Percentiles rank a stretch among this genome's conserved stretches.
Evolutionary conservation across 2,329 filamentous ascomycete genomes (phyloP).

Genomic region (Teratosphaeria viscida): DNA sequence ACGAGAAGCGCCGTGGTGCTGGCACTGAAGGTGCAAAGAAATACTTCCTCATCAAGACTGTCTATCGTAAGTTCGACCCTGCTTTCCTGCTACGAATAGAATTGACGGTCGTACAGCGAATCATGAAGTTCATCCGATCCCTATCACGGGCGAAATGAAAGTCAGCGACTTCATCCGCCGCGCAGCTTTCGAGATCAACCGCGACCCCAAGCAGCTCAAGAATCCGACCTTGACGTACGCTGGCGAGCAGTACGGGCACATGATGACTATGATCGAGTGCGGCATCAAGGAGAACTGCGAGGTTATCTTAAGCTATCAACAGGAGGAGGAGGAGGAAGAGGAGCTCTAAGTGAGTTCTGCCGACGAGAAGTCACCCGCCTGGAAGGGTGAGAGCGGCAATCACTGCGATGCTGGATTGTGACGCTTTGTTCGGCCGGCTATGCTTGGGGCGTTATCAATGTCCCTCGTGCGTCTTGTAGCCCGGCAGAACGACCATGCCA

Average conservation of each 20-base stretch:
- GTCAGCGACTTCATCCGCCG: conserved; percentile 3
- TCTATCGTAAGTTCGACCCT: conserved; percentile 2
- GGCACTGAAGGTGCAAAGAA: conserved; percentile 3
- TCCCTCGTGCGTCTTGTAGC: too few relatives aligned
- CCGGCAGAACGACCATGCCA: too few relatives aligned
- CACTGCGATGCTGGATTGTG: too few relatives aligned
- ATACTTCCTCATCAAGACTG: conserved; percentile 1
- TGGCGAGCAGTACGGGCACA: conserved; percentile 2
- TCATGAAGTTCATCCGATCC: neutral
- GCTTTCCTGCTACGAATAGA: neutral
- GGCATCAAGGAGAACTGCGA: neutral
- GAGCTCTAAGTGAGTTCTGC: neutral
- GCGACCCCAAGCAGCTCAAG: neutral
- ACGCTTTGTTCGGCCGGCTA: too few relatives aligned
- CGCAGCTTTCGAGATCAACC: neutral
- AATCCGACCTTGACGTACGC: conserved; percentile 1
- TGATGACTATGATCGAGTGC: conserved; percentile 2
- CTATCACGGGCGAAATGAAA: neutral
- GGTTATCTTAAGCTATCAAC: neutral
- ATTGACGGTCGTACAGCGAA: conserved; percentile 1
- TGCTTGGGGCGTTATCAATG: too few relatives aligned
- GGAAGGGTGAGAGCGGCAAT: neutral
- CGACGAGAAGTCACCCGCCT: neutral
- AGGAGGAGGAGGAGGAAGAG: neutral
- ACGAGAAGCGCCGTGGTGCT: conserved; percentile 2